Evolutionary conservation across 2,329 filamentous ascomycete genomes (phyloP), one percentile per base, ranked within the genome.

Genomic region (Apiospora pterosperma): DNA sequence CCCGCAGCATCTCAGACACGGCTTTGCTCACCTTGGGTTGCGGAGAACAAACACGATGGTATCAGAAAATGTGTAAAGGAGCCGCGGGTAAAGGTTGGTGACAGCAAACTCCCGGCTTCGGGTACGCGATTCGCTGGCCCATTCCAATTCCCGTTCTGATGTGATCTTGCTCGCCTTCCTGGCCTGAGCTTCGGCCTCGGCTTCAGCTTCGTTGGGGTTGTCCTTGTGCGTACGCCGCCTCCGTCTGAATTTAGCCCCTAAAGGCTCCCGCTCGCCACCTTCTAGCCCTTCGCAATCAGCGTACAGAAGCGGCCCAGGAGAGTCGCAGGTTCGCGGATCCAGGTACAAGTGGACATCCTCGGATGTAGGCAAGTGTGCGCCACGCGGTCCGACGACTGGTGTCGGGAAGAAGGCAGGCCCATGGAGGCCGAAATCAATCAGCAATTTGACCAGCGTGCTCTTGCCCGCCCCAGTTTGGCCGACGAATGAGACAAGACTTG

Each of bases 211-310:
- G 25, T 39, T 4, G 28, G 25, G 8, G 42, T 19, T 60, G 36
- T 59, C 34, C 55, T n/a, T 64, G 48, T 55, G 23, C 25, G 25
- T 23, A 36, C 44, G 23, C 7, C 44, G 42, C 55, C 39, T 66
- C 63, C 34, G 62, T 62, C 72, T 63, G 63, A 36, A 71, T 64
- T 23, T 63, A 4, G 65, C 36, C 21, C 55, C 64, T 16, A 63
- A 41, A 1, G 67, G 67, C 28, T 64, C 38, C 12, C 61, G 55
- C 31, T 82, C 80, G 4, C 82, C 82, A 21, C 81, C 81, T 16
- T 81, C 73, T 6, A 84, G 73, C 0, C 82, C 82, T 73, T 84
- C 82, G 64, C 81, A 83, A 65, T 84, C 82, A 36, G 81, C 81
- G 63, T 78, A 82, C 3, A 84, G 70, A 10, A 83, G 72, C 0